phyloP scores from a whole-genome alignment of 1,284 basidiomycete species.

The Agaricales sp. region DNA sequence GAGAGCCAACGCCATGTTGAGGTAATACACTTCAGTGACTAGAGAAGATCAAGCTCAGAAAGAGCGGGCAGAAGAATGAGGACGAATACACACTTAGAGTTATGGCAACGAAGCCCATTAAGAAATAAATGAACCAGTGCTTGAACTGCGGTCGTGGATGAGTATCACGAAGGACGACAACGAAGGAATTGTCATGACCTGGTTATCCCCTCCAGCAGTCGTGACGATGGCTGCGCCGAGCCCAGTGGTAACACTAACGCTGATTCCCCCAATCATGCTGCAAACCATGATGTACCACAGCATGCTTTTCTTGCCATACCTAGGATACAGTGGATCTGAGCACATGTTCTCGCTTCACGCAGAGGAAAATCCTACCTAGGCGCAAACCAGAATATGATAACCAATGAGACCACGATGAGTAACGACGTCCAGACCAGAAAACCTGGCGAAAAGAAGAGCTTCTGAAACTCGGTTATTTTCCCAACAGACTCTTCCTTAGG shows the following conservation, averaged over 20 bases:
- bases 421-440: conserved; percentile 74
- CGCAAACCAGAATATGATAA: conserved; percentile 72
- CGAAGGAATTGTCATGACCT: too few species aligned
- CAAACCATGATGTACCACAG: conserved; percentile 93
- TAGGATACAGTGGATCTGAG: conserved; percentile 16
- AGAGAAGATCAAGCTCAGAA: conserved; percentile 13
- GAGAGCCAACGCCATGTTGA: conserved; percentile 93
- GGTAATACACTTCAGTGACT: conserved; percentile 91
- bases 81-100: conserved; percentile 67
- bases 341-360: conserved; percentile 2
- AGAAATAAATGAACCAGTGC: conserved; percentile 81
- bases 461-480: conserved; percentile 72
- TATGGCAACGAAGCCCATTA: conserved; percentile 76
- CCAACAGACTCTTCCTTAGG: conserved; percentile 76
- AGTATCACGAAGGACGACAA: conserved; percentile 1
- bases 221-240: conserved; percentile 88
- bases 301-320: conserved; percentile 91
- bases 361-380: conserved; percentile 40
- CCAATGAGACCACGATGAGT: conserved; percentile 51
- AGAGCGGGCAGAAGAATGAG: not conserved
- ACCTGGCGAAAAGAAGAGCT: conserved; percentile 78
- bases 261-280: conserved; percentile 93
- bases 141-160: conserved; percentile 40
- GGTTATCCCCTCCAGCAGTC: conserved; percentile 77
- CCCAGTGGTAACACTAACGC: conserved; percentile 92